Conservation (phyloP, 2,329 filamentous ascomycete genomes). For the Diplodia mutila region DNA sequence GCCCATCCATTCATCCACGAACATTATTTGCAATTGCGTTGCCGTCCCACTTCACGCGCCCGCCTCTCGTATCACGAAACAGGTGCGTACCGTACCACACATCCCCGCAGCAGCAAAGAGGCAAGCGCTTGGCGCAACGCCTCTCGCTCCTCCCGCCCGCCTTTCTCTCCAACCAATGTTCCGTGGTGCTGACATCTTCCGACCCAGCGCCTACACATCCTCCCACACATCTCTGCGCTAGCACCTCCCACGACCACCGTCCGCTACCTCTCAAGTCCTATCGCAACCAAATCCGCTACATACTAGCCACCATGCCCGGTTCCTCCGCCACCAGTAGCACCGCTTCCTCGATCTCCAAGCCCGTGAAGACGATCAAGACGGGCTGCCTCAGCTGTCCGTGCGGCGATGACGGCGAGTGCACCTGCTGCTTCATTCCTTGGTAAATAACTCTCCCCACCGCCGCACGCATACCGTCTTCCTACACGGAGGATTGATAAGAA, state of each 20-base stretch:
- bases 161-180: not conserved
- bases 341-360: constrained; percentile 20
- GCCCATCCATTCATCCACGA: not conserved
- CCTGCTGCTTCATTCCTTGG: constrained; percentile 26
- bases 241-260: too few species aligned
- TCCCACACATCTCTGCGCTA: not conserved
- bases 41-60: not conserved
- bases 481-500: not conserved
- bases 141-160: not conserved
- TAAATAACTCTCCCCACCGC: not conserved
- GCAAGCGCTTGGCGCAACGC: not conserved
- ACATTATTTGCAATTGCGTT: not conserved
- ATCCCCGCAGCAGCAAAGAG: not conserved
- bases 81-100: not conserved
- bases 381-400: constrained; percentile 26
- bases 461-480: constrained; percentile 14
- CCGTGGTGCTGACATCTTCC: not conserved
- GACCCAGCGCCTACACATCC: not conserved
- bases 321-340: constrained; percentile 1
- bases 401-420: constrained; percentile 26
- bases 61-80: not conserved
- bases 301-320: constrained; percentile 16
- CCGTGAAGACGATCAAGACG: constrained; percentile 25
- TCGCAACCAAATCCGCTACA: not conserved
- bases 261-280: too few species aligned